A percentile compares a stretch with the other conserved stretches of the same genome.
Conservation (phyloP, 2,329 filamentous ascomycete species). For the Aureobasidium mangrovei region DNA sequence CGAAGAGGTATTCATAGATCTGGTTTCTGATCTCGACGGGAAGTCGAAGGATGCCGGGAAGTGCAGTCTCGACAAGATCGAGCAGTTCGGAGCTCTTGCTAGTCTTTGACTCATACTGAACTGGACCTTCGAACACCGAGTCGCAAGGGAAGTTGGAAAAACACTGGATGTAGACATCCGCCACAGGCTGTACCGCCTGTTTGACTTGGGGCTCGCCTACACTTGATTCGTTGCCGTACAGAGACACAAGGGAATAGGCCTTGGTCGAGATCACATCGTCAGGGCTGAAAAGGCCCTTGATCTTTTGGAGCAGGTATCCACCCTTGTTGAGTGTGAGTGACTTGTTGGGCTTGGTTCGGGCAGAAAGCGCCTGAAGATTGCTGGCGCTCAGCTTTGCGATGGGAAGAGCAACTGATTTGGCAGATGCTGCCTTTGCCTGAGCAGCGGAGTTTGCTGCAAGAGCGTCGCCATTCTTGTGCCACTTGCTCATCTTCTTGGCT, state of each 20-base stretch:
- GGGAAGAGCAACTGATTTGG: no score
- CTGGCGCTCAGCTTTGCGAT: no score
- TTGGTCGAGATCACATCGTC: neutral
- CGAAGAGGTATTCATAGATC: slow-evolving; percentile 1
- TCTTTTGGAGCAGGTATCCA: no score
- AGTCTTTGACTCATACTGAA: neutral
- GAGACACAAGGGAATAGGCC: neutral
- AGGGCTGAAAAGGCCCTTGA: no score
- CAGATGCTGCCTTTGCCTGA: no score
- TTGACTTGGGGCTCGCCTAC: neutral
- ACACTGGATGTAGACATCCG: neutral
- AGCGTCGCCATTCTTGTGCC: no score
- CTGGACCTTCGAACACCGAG: neutral
- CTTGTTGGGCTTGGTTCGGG: no score
- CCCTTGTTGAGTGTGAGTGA: no score
- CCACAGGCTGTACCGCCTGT: neutral
- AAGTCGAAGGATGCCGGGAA: slow-evolving; percentile 2
- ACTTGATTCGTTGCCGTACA: neutral
- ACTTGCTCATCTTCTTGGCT: no score
- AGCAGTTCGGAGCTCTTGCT: neutral
- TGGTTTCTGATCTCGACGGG: slow-evolving; percentile 6
- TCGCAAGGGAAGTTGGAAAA: neutral
- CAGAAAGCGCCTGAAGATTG: no score
- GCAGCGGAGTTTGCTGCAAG: no score
- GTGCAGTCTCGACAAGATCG: no score